These are phyloP conservation scores for Aspergillus saccharolyticus DNA, from an alignment of 495 filamentous ascomycete species.

Conservation along the genomic window DNA sequence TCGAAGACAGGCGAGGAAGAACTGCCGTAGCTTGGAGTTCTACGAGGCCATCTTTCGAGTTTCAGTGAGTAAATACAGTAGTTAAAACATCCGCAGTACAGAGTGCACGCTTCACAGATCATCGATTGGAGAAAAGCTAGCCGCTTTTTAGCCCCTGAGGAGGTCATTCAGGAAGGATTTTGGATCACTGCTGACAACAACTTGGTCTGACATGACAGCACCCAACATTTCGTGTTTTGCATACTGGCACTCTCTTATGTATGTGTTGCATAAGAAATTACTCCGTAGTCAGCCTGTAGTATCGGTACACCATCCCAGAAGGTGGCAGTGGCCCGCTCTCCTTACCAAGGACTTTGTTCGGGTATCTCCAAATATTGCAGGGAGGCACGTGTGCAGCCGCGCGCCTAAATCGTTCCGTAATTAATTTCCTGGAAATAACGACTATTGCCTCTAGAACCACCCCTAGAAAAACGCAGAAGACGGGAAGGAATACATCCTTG, in stretches of 20 bases:
- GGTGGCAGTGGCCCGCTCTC: too few relatives aligned
- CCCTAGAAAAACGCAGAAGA: background rate
- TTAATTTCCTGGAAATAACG: background rate
- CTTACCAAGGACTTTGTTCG: background rate
- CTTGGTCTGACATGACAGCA: background rate
- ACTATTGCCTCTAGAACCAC: background rate
- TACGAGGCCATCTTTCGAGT: background rate
- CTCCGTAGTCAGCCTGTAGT: too few relatives aligned
- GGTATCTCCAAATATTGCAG: background rate
- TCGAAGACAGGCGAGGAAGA: slow-evolving; percentile 4
- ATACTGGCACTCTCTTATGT: too few relatives aligned
- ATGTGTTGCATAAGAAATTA: too few relatives aligned
- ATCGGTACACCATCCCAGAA: too few relatives aligned
- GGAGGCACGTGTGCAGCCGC: background rate
- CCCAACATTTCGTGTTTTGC: background rate
- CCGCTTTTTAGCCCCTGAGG: background rate
- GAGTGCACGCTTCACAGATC: slow-evolving; percentile 6
- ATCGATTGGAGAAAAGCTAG: slow-evolving; percentile 10
- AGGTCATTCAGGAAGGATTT: background rate
- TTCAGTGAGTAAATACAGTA: too few relatives aligned
- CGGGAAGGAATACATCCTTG: background rate
- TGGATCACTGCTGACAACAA: background rate
- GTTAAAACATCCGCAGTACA: too few relatives aligned
- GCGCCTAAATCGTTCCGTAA: background rate
- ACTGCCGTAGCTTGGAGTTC: slow-evolving; percentile 11